Conservation (phyloP, 441 rosid genomes). For the Jatropha multifida region DNA sequence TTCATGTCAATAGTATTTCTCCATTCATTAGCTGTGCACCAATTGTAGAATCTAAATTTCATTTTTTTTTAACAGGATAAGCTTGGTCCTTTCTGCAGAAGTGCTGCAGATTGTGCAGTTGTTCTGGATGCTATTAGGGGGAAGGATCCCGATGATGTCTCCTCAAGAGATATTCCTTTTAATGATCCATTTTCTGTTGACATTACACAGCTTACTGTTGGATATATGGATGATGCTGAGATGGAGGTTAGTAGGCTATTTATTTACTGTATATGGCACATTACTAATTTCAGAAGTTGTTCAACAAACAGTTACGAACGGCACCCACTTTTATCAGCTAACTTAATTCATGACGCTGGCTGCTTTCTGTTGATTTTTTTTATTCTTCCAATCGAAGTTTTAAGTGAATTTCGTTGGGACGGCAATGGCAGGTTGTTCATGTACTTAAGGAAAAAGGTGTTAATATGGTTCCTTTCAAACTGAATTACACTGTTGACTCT, state of each 20-base stretch:
- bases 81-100: slow-evolving; percentile 90
- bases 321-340: neutral
- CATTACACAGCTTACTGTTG: slow-evolving; percentile 73
- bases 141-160: slow-evolving; percentile 74
- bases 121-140: slow-evolving; percentile 71
- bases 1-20: neutral
- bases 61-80: slow-evolving; percentile 59
- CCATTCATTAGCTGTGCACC: neutral
- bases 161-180: slow-evolving; percentile 69
- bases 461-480: slow-evolving; percentile 73
- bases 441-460: slow-evolving; percentile 77
- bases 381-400: neutral
- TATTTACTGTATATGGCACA: neutral
- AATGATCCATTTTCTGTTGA: slow-evolving; percentile 75
- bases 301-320: neutral
- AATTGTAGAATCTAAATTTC: slow-evolving; percentile 2
- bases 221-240: slow-evolving; percentile 84
- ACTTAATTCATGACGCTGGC: neutral
- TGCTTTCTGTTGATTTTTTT: neutral
- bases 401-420: slow-evolving; percentile 14
- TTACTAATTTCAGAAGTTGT: neutral
- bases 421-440: slow-evolving; percentile 58
- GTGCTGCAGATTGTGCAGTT: slow-evolving; percentile 65
- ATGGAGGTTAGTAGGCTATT: slow-evolving; percentile 59
- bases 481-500: slow-evolving; percentile 70